Evolutionary conservation across 371 early-diverging fungal species (phyloP).

Genomic region (Mucor saturninus): DNA sequence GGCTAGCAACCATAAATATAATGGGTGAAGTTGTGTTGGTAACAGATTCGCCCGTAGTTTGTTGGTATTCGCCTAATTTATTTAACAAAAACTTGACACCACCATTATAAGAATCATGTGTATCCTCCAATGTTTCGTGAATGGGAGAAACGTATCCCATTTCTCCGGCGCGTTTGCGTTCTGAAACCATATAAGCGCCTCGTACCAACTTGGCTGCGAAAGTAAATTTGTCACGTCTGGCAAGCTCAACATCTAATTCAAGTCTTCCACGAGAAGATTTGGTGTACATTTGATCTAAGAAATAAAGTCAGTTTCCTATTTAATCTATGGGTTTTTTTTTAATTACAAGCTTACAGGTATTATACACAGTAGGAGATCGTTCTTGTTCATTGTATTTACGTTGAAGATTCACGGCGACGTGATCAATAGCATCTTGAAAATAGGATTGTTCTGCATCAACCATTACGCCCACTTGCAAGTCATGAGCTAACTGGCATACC

Average conservation of each 20-base stretch:
- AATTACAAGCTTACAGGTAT: slow-evolving; percentile 66
- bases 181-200: slow-evolving; percentile 92
- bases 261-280: slow-evolving; percentile 74
- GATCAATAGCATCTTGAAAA: slow-evolving; percentile 94
- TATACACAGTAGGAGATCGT: slow-evolving; percentile 75
- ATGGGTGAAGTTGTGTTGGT: slow-evolving; percentile 53
- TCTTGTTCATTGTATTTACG: slow-evolving; percentile 64
- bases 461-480: slow-evolving; percentile 77
- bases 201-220: slow-evolving; percentile 95
- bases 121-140: slow-evolving; percentile 78
- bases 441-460: slow-evolving; percentile 95
- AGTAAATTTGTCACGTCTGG: slow-evolving; percentile 71
- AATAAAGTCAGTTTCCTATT: not conserved
- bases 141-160: slow-evolving; percentile 82
- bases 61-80: slow-evolving; percentile 49
- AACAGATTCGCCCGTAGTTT: slow-evolving; percentile 32
- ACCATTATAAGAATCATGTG: slow-evolving; percentile 84
- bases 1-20: slow-evolving; percentile 88
- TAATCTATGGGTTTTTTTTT: not conserved
- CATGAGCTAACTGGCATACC: slow-evolving; percentile 67
- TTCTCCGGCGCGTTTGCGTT: slow-evolving; percentile 77
- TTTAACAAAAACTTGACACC: slow-evolving; percentile 78
- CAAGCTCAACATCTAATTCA: slow-evolving; percentile 69
- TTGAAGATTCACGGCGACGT: slow-evolving; percentile 73
- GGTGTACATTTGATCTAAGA: slow-evolving; percentile 90